Percentiles rank a stretch among this genome's conserved stretches.
Evolutionary conservation across 805 yeast species (phyloP).

Genomic region (Candida succiphila): DNA sequence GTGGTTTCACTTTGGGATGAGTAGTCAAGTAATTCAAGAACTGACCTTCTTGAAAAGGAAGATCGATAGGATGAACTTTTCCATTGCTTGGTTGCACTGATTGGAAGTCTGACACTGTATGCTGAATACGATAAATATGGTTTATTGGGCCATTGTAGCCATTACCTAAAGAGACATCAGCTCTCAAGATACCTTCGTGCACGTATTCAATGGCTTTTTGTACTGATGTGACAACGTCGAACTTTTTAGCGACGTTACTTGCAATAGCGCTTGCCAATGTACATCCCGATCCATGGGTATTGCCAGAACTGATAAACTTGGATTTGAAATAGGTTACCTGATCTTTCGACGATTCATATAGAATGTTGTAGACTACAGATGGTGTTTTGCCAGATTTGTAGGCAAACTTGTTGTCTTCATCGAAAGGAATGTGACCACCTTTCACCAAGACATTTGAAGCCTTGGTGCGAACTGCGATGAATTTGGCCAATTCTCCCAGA

Average conservation of each 20-base stretch:
- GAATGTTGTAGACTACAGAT: slow-evolving; percentile 13
- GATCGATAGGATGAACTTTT: not conserved
- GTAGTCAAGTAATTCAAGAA: slow-evolving; percentile 39
- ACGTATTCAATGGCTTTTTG: slow-evolving; percentile 53
- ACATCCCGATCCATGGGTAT: slow-evolving; percentile 89
- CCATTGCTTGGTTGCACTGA: slow-evolving; percentile 1
- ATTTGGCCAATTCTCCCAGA: slow-evolving; percentile 24
- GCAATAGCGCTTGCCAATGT: slow-evolving; percentile 77
- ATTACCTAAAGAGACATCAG: slow-evolving; percentile 29
- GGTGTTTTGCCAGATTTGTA: slow-evolving; percentile 8
- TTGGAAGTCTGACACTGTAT: not conserved
- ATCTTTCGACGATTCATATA: slow-evolving; percentile 21
- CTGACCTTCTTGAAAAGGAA: slow-evolving; percentile 19
- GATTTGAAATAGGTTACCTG: slow-evolving; percentile 36
- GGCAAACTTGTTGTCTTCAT: slow-evolving; percentile 9
- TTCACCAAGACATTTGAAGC: slow-evolving; percentile 61
- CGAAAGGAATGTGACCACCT: slow-evolving; percentile 71
- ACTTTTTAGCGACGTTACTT: slow-evolving; percentile 56
- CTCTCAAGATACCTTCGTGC: slow-evolving; percentile 48
- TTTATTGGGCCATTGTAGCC: slow-evolving; percentile 66
- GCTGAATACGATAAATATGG: slow-evolving; percentile 36
- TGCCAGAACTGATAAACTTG: slow-evolving; percentile 32
- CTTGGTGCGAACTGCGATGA: slow-evolving; percentile 27
- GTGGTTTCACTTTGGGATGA: slow-evolving; percentile 44
- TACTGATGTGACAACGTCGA: slow-evolving; percentile 36